Conservation (phyloP, 176 grass and related monocot genomes). For the sorghum (Sorghum bicolor) region DNA sequence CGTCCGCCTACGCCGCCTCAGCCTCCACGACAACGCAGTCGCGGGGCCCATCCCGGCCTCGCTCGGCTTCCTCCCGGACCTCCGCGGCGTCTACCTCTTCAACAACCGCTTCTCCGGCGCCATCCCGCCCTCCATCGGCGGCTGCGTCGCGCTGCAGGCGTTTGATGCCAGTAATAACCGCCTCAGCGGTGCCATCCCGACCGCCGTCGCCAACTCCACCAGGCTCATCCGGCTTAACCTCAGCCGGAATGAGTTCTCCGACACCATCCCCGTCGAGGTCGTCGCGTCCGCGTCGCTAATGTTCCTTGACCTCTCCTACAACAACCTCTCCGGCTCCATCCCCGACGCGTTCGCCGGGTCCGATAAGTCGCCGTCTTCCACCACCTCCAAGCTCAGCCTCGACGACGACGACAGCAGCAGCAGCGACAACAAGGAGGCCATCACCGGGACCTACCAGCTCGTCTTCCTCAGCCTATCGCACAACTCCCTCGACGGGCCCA, state of each 20-base stretch:
- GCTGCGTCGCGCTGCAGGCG: constrained; percentile 43
- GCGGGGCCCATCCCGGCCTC: constrained; percentile 28
- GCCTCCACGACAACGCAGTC: constrained; percentile 64
- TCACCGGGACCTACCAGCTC: constrained; percentile 48
- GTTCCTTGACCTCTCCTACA: constrained; percentile 47
- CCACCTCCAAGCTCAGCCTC: not conserved
- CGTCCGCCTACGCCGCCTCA: constrained; percentile 42
- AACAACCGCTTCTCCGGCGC: constrained; percentile 66
- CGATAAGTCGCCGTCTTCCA: not conserved
- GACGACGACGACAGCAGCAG: not conserved
- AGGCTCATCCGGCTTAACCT: constrained; percentile 65
- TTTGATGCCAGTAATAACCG: constrained; percentile 59
- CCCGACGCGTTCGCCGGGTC: not conserved
- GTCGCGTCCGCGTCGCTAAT: constrained; percentile 29
- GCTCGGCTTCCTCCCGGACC: constrained; percentile 40
- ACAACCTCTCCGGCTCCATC: constrained; percentile 49
- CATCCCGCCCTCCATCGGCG: constrained; percentile 41
- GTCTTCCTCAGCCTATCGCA: constrained; percentile 42
- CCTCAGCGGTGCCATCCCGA: constrained; percentile 37
- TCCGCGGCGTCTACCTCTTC: constrained; percentile 75
- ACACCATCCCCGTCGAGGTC: constrained; percentile 14
- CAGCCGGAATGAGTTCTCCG: constrained; percentile 46
- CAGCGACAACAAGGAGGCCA: constrained; percentile 16
- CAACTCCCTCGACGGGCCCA: constrained; percentile 33
- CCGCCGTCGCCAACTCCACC: constrained; percentile 47